Base-by-base conservation (phyloP, 2,329 filamentous ascomycete species). In the Furcasterigmium furcatum region DNA sequence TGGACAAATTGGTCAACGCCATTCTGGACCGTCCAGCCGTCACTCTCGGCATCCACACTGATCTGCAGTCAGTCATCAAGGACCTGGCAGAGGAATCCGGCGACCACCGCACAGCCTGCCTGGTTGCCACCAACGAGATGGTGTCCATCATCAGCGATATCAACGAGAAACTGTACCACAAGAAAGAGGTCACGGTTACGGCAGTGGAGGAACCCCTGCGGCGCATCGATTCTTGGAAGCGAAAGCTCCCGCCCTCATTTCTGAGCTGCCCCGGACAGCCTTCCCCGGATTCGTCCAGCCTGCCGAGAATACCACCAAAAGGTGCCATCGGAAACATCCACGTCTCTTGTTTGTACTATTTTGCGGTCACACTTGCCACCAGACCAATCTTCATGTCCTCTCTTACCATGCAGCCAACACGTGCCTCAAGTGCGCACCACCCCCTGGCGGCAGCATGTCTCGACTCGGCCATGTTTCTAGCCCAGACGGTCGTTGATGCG, bases 261-360 rank as follows among this genome's bases (percentile, higher is more conserved):
- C 22, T 12, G 5, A 29, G 2, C 16, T 49, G 35, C 52, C 46
- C 5, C 54, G 52, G 5, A 58, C 59, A 42, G 61, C 65, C 18
- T 78, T 76, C 0, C 74, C 16, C 30, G 18, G 30, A 32, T 8
- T 32, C 30, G 2, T 65, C 68, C 4, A 56, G 55, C 29, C 60
- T 59, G 12, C 22, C 39, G 18, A 27, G 20, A 27, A 24, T 27
- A 4, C 22, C 24, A 4, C n/a, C 24, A 18, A 24, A 24, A 35
- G 65, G 63, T 1, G 66, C 69, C 3, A 67, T 78, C 27, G 73
- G 71, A 1, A 76, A 69, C 19, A 64, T 79, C 3, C 77, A 82
- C 43, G 69, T 82, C 5, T 74, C 77, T 1, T 80, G 77, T 46
- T 61, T 74, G 1, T 82, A 82, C 53, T 80, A 82, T 52, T 79